These are phyloP conservation scores for Fusarium sororula DNA, from an alignment of 2,329 filamentous ascomycete genomes.

Conservation along the genomic window DNA sequence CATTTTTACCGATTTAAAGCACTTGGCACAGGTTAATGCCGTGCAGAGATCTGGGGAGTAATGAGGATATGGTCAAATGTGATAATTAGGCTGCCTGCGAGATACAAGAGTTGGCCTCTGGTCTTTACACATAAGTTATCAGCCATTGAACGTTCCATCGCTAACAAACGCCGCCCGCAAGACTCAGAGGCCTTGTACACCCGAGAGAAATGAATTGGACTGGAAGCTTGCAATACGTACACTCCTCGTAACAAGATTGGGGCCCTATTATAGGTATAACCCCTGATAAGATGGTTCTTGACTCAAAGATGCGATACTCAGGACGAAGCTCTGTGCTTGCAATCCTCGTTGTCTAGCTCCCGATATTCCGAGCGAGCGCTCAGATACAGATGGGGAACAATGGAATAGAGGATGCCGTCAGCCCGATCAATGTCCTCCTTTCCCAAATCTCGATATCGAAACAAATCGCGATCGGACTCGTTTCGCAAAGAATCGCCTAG, in stretches of 20 bases:
- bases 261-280: constrained; percentile 23
- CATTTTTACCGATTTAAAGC: constrained; percentile 55
- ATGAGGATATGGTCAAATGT: constrained; percentile 31
- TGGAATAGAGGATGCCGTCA: constrained; percentile 31
- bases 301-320: constrained; percentile 49
- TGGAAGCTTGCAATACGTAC: constrained; percentile 65
- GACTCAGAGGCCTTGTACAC: constrained; percentile 16
- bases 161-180: constrained; percentile 11
- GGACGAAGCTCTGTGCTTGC: constrained; percentile 74
- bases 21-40: constrained; percentile 27
- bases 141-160: constrained; percentile 38
- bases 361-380: constrained; percentile 24
- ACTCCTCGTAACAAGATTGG: constrained; percentile 51
- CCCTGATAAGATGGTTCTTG: constrained; percentile 34
- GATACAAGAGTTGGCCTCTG: constrained; percentile 40
- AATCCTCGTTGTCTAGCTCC: constrained; percentile 43
- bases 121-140: constrained; percentile 39
- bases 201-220: constrained; percentile 45
- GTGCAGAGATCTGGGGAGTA: constrained; percentile 15
- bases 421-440: constrained; percentile 34
- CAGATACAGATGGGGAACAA: constrained; percentile 34
- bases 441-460: constrained; percentile 25
- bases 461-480: constrained; percentile 16
- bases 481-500: background rate
- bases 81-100: constrained; percentile 43